These are phyloP conservation scores for Mycena capillaripes DNA, from an alignment of 768 basidiomycete genomes.

Conservation along the genomic window DNA sequence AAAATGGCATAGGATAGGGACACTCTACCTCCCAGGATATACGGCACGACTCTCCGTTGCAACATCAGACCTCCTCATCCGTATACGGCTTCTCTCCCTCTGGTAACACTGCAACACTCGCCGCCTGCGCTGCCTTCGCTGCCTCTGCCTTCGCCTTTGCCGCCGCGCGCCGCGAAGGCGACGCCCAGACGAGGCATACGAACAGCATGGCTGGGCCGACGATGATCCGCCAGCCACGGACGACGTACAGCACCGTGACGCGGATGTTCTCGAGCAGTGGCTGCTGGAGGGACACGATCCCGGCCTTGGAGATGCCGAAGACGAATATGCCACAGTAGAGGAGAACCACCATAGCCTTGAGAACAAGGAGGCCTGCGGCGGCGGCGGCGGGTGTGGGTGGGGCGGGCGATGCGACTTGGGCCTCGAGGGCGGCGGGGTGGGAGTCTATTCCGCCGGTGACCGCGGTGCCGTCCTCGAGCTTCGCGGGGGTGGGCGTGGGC, in stretches of 20 bases:
- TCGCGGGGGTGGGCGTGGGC: background rate
- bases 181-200: background rate
- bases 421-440: background rate
- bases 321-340: background rate
- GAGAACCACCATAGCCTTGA: background rate
- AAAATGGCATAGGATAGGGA: too few species aligned
- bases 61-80: too few species aligned
- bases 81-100: too few species aligned
- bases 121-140: too few species aligned
- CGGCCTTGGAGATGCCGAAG: background rate
- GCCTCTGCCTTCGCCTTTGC: too few species aligned
- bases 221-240: slow-evolving; percentile 1
- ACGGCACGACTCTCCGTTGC: too few species aligned
- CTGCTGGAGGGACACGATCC: background rate
- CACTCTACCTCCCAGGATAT: too few species aligned
- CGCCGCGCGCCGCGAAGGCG: too few species aligned
- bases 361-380: background rate
- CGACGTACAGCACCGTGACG: background rate
- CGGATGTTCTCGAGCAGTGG: slow-evolving; percentile 14
- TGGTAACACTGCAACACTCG: too few species aligned
- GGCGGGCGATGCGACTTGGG: too few species aligned
- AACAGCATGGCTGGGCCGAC: background rate
- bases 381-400: background rate
- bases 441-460: background rate
- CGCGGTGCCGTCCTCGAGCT: background rate